Percentiles rank a stretch among this genome's conserved stretches.
Conservation (phyloP, 2,329 filamentous ascomycete species). For the Botrytis medusae region DNA sequence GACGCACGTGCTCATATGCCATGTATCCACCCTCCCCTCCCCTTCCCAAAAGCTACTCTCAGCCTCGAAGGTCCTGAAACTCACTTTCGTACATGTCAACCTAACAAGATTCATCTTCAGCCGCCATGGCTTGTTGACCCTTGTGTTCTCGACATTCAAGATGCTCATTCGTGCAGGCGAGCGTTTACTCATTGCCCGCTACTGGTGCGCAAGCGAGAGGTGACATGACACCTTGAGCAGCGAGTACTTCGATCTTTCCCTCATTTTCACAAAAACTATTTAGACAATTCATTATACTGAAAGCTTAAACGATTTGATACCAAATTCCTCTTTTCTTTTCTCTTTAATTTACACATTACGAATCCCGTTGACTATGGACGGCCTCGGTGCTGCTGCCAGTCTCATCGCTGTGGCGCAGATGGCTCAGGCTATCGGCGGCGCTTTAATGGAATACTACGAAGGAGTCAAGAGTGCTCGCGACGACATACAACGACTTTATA, state of each 20-base stretch:
- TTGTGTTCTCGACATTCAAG: not conserved
- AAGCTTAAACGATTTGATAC: not conserved
- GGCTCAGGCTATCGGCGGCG: not conserved
- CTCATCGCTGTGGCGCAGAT: not conserved
- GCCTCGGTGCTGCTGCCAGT: not conserved
- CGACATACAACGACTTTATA: not conserved
- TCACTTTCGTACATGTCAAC: not conserved
- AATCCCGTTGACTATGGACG: not conserved
- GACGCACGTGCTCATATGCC: not conserved
- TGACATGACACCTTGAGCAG: not conserved
- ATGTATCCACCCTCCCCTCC: not conserved
- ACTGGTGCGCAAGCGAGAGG: not conserved
- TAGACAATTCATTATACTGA: not conserved
- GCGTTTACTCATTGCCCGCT: too few relatives aligned
- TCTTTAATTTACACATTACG: not conserved
- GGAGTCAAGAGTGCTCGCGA: not conserved
- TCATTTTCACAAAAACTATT: not conserved
- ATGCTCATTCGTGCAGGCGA: not conserved
- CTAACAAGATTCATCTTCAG: not conserved
- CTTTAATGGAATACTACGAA: not conserved
- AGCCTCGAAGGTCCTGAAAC: rapidly evolving
- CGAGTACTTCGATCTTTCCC: not conserved
- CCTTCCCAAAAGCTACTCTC: not conserved
- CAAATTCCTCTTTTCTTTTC: rapidly evolving
- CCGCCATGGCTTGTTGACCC: not conserved